phyloP scores from a whole-genome alignment of 2,329 filamentous ascomycete genomes.

The Phialocephala sp. region DNA sequence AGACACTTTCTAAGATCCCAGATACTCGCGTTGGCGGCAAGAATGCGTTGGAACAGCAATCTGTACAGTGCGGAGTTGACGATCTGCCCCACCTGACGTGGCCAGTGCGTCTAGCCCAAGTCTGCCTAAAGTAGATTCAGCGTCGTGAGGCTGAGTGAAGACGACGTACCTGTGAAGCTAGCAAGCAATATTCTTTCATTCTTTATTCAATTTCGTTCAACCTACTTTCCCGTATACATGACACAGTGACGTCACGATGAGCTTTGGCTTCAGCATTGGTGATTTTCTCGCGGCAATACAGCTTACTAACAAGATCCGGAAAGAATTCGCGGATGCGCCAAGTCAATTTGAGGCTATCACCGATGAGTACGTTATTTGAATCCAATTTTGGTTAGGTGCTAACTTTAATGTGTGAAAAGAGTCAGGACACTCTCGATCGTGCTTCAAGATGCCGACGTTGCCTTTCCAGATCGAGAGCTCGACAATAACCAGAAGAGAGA shows the following conservation, averaged over 20 bases:
- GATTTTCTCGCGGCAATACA: constrained; percentile 41
- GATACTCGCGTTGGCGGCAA: too few relatives aligned
- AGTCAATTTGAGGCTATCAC: constrained; percentile 36
- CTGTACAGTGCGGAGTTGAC: too few relatives aligned
- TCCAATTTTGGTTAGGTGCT: constrained; percentile 5
- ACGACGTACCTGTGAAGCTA: background rate
- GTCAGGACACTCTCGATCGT: constrained; percentile 21
- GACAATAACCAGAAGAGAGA: constrained; percentile 29
- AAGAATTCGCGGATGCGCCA: constrained; percentile 39
- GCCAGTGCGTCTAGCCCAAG: too few relatives aligned
- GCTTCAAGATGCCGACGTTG: constrained; percentile 30
- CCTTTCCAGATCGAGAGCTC: constrained; percentile 27
- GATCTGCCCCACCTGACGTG: too few relatives aligned
- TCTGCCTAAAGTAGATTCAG: too few relatives aligned
- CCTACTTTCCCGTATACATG: too few relatives aligned
- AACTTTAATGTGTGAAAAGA: background rate
- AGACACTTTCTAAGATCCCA: too few relatives aligned
- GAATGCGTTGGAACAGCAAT: too few relatives aligned
- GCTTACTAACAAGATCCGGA: constrained; percentile 38
- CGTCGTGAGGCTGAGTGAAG: too few relatives aligned
- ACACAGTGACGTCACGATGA: constrained; percentile 9
- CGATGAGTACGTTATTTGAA: constrained; percentile 32
- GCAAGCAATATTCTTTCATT: background rate
- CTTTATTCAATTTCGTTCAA: background rate
- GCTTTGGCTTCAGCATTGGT: constrained; percentile 19